These are phyloP conservation scores for Podospora sp. DNA, from an alignment of 495 filamentous ascomycete species.

Conservation along the genomic window DNA sequence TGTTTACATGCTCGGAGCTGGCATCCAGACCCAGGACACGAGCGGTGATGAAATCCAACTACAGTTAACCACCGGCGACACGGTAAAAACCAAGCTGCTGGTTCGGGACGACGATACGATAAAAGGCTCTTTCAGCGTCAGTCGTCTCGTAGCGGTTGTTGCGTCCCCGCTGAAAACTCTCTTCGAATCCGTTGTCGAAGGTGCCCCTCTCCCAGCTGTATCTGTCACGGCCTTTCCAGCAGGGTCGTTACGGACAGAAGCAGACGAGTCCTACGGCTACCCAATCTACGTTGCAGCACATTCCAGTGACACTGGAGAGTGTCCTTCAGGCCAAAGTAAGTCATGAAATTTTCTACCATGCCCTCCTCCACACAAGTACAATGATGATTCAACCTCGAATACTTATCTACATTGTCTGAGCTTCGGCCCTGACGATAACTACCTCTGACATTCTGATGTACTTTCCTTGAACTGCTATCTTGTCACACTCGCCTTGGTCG, in stretches of 20 bases:
- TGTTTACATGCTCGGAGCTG: conserved; percentile 80
- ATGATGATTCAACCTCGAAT: conserved; percentile 84
- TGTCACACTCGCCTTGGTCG: conserved; percentile 15
- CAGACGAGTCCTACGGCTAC: conserved; percentile 38
- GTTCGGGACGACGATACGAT: conserved; percentile 48
- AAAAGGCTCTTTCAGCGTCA: conserved; percentile 30
- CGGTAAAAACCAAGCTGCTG: conserved; percentile 58
- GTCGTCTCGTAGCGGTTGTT: conserved; percentile 63
- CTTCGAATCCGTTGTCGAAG: conserved; percentile 74
- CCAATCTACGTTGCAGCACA: conserved; percentile 77
- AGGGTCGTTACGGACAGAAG: conserved; percentile 45
- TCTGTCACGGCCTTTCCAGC: conserved; percentile 72
- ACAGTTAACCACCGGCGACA: conserved; percentile 61
- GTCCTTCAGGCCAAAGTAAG: conserved; percentile 86
- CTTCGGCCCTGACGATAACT: conserved; percentile 76
- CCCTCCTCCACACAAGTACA: conserved; percentile 35
- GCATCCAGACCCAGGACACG: conserved; percentile 48
- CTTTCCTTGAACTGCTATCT: conserved; percentile 34
- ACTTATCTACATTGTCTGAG: conserved; percentile 99
- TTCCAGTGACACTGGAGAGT: conserved; percentile 87
- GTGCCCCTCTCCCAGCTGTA: conserved; percentile 70
- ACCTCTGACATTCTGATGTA: conserved; percentile 89
- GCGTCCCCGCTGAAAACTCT: conserved; percentile 65
- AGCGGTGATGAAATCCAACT: conserved; percentile 42
- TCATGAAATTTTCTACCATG: conserved; percentile 25